Percentiles rank a stretch among this genome's conserved stretches.
Evolutionary conservation across 2,329 filamentous ascomycete genomes (phyloP).

Genomic region (Penicillium freii): DNA sequence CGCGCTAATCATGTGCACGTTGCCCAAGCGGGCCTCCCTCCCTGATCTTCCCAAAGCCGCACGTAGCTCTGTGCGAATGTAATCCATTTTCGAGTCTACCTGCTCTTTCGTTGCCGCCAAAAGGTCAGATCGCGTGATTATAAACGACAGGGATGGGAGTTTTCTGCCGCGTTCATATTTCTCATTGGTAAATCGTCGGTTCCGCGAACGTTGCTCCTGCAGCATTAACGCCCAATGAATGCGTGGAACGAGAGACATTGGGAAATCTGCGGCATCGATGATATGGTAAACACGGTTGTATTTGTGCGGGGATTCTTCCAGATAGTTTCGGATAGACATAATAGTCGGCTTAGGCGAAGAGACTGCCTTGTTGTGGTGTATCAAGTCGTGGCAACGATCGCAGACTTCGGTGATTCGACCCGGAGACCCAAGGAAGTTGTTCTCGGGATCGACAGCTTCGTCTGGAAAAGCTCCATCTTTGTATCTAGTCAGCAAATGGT

Average conservation of each 20-base stretch:
- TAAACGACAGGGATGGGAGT: slow-evolving; percentile 81
- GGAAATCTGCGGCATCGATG: slow-evolving; percentile 92
- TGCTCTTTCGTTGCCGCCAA: slow-evolving; percentile 79
- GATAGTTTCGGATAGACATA: slow-evolving; percentile 75
- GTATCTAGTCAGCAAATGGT: slow-evolving; percentile 4
- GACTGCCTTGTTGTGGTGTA: slow-evolving; percentile 69
- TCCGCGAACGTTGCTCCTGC: slow-evolving; percentile 72
- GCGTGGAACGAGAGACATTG: slow-evolving; percentile 82
- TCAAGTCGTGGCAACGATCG: slow-evolving; percentile 79
- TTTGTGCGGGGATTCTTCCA: slow-evolving; percentile 83
- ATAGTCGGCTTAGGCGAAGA: slow-evolving; percentile 79
- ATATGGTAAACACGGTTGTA: slow-evolving; percentile 95
- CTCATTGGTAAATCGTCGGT: slow-evolving; percentile 68
- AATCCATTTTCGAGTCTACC: slow-evolving; percentile 83
- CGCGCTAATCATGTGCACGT: slow-evolving; percentile 81
- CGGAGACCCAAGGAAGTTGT: slow-evolving; percentile 18
- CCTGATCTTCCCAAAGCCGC: slow-evolving; percentile 69
- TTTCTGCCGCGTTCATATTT: slow-evolving; percentile 66
- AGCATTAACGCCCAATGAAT: slow-evolving; percentile 69
- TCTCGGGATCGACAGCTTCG: slow-evolving; percentile 20
- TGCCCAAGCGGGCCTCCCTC: slow-evolving; percentile 75
- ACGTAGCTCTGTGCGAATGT: slow-evolving; percentile 72
- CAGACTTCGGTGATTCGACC: slow-evolving; percentile 54
- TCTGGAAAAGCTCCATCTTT: slow-evolving; percentile 25
- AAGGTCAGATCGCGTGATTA: slow-evolving; percentile 85